Evolutionary conservation across 2,329 filamentous ascomycete genomes (phyloP).

Genomic region (Epichloe elymi): DNA sequence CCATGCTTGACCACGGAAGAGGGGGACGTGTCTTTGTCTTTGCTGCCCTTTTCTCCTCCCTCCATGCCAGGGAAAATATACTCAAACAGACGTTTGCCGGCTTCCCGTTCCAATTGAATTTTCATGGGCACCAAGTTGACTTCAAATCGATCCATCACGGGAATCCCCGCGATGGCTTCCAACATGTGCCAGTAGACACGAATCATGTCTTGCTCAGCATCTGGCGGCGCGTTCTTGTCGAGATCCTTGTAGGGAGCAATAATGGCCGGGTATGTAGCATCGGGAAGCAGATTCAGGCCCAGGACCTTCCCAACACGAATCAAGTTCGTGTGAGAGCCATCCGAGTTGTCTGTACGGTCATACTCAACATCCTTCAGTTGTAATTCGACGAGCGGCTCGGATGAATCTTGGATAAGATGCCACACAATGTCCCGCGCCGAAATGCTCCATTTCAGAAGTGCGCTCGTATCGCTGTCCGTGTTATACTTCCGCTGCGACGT

Average conservation of each 20-base stretch:
- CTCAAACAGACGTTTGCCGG: conserved; percentile 86
- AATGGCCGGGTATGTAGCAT: conserved; percentile 93
- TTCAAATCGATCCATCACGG: conserved; percentile 94
- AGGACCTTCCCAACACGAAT: conserved; percentile 80
- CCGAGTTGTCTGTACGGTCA: conserved; percentile 89
- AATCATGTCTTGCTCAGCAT: conserved; percentile 61
- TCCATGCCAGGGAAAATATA: conserved; percentile 90
- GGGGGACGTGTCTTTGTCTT: conserved; percentile 48
- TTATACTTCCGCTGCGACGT: conserved; percentile 84
- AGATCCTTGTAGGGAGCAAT: conserved; percentile 77
- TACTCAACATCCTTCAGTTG: conserved; percentile 86
- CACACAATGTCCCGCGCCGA: conserved; percentile 93
- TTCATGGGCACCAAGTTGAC: conserved; percentile 87
- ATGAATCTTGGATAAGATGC: conserved; percentile 81
- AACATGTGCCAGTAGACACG: conserved; percentile 96
- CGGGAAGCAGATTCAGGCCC: conserved; percentile 77
- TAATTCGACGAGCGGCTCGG: conserved; percentile 81
- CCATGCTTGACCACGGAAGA: conserved; percentile 41
- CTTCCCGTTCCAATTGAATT: conserved; percentile 83
- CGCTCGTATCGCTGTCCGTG: conserved; percentile 55
- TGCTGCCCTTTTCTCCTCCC: conserved; percentile 36
- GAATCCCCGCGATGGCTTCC: conserved; percentile 93
- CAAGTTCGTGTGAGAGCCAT: conserved; percentile 89
- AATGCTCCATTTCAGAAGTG: conserved; percentile 81
- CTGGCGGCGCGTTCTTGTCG: conserved; percentile 31